Evolutionary conservation across 768 basidiomycete species (phyloP).

Genomic region (Phanerochaete carnosa): DNA sequence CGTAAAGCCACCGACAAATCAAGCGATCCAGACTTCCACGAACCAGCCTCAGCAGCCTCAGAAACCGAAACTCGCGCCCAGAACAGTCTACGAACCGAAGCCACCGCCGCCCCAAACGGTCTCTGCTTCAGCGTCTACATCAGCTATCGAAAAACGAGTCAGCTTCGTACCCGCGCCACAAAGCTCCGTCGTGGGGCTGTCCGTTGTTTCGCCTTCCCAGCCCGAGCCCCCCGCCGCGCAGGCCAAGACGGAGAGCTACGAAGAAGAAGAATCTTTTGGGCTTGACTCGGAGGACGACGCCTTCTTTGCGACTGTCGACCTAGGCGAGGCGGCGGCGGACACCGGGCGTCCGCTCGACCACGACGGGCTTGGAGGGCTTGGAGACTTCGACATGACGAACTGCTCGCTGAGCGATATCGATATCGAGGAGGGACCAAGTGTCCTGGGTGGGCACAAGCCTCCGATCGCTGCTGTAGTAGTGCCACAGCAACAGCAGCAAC

Average conservation of each 20-base stretch:
- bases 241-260: slow-evolving; percentile 7
- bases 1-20: slow-evolving; percentile 25
- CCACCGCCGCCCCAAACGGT: not conserved
- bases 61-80: not conserved
- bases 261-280: slow-evolving; percentile 42
- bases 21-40: slow-evolving; percentile 33
- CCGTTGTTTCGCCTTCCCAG: not conserved
- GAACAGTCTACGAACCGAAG: not conserved
- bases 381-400: not conserved
- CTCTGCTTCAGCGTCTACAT: not conserved
- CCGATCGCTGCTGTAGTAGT: not conserved
- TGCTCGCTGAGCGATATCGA: not conserved
- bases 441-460: not conserved
- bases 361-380: slow-evolving; percentile 31
- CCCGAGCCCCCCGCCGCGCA: slow-evolving; percentile 17
- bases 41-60: slow-evolving; percentile 7
- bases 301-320: slow-evolving; percentile 53
- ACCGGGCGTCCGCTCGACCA: slow-evolving; percentile 37
- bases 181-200: not conserved
- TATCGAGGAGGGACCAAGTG: slow-evolving; percentile 1
- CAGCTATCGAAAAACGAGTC: slow-evolving; percentile 8
- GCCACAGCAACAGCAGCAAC: not conserved
- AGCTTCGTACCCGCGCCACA: slow-evolving; percentile 7
- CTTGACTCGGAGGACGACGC: slow-evolving; percentile 67
- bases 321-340: slow-evolving; percentile 31